Base-by-base conservation (phyloP, 805 yeast genomes). In the Wickerhamomyces hampshirensis region DNA sequence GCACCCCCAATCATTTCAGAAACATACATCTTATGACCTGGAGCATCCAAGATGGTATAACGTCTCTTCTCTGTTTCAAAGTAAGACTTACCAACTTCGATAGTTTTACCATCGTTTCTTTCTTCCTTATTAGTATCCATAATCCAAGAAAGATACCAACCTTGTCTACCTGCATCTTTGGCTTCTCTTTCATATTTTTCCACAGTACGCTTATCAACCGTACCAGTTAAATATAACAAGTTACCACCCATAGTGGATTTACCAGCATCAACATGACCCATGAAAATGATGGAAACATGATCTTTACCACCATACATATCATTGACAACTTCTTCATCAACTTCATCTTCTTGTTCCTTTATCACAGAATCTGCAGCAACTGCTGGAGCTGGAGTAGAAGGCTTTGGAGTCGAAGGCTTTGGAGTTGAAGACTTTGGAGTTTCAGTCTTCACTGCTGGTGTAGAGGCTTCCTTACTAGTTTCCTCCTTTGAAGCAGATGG, bases 191-290 rank as follows among this genome's bases (percentile, higher is more conserved):
- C 98, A 60, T 91, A 91, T 65, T 93, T 93, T 53, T 93, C 99
- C 48, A 93, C 93, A 15, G 97, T 91, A 70, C 99, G 85, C 73
- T 93, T 93, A 65, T 93, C 98, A 43, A 93, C 98, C 32, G 97
- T 86, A 43, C 98, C 98, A 16, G 98, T 91, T 56, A 93, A 70
- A 59, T 72, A 91, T 47, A 93, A 74, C 51, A 93, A 70, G 66
- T 93, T 93, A 68, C 99, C 99, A 62, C 98, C 98, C 96, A 93
- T 91, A 42, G 99, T 93, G 35, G 96, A 87, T 66, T 93, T 93
- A 61, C 99, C 98, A 24, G 98, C 98, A 73, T 93, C 98, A 50
- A 93, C 99, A 60, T 93, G 99, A 53, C 99, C 99, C 98, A 93
- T 93, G 67, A 93, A 93, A 51, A 93, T 87, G 51, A 93, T 83